A percentile compares a stretch with the other conserved stretches of the same genome.
Evolutionary conservation across 2,329 filamentous ascomycete species (phyloP).

Genomic region (Pseudocercospora fijiensis): DNA sequence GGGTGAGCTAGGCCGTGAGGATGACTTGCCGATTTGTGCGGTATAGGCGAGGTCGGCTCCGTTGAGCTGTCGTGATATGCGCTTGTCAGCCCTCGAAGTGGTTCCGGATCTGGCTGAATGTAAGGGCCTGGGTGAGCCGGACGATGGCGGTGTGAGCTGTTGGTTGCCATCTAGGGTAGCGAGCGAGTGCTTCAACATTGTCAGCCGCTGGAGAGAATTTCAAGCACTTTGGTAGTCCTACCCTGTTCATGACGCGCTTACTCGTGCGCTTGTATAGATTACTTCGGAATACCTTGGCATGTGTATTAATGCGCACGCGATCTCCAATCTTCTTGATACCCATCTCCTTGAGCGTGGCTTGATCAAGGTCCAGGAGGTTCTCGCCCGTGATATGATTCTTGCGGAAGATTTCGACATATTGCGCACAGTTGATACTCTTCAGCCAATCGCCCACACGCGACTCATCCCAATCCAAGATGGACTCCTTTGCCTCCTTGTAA

Average conservation of each 20-base stretch:
- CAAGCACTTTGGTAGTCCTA: constrained; percentile 47
- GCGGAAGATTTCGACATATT: constrained; percentile 89
- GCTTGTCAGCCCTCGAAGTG: constrained; percentile 49
- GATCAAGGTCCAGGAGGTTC: constrained; percentile 94
- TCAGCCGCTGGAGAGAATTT: constrained; percentile 3
- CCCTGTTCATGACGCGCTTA: constrained; percentile 73
- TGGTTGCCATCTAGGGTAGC: constrained; percentile 69
- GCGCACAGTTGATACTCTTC: constrained; percentile 83
- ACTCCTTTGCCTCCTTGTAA: constrained; percentile 51
- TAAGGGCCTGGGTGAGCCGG: constrained; percentile 63
- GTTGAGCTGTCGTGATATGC: constrained; percentile 49
- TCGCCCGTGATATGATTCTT: constrained; percentile 95
- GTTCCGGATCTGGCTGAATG: constrained; percentile 53
- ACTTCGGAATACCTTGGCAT: constrained; percentile 52
- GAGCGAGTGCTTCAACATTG: constrained; percentile 68
- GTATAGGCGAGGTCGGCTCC: constrained; percentile 46
- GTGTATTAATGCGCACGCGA: constrained; percentile 72
- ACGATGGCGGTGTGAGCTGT: constrained; percentile 59
- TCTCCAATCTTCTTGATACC: constrained; percentile 98
- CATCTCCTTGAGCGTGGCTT: constrained; percentile 94
- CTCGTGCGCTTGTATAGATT: constrained; percentile 51
- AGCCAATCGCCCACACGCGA: constrained; percentile 89
- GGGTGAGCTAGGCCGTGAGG: constrained; percentile 66
- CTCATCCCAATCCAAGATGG: constrained; percentile 74
- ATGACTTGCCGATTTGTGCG: constrained; percentile 49